Base-by-base conservation (phyloP, 1,284 basidiomycete genomes). In the Rhodotorula sp. region DNA sequence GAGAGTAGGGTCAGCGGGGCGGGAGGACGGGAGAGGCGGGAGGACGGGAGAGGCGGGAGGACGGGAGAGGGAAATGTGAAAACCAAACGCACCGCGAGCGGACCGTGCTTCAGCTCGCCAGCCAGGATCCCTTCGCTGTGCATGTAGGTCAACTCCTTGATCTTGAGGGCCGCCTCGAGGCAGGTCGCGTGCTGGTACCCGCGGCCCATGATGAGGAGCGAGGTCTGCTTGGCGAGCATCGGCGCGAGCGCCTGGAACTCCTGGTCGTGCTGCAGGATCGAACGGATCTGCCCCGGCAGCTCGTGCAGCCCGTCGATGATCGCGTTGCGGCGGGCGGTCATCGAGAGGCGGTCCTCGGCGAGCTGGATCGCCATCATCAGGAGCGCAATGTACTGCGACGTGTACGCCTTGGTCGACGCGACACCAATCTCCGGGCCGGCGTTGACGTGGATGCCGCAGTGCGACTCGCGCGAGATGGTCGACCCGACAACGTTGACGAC, bases 381-480 rank as follows among this genome's bases (percentile, higher is more conserved):
- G 66, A 99, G 87, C 6, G 96, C 97, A 78, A 99, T 95, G 86
- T 98, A 99, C 84, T 99, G 96, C 63, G 95, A 98, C 5, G 96
- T 99, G 85, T 99, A 99, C 6, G 97, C 97, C 89, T 99, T 99
- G 76, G 97, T 99, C n/a, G 95, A 98, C 12, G 97, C 97, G 74
- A 99, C 97, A 87, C 97, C 96, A 75, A 99, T 96, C 85, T 99
- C 96, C 73, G 96, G 96, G 57, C 96, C 96, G 79, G 97, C 96
- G 81, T 99, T 99, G 85, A 99, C 99, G 85, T 99, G 96, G 69
- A 99, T 90, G 91, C 97, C 97, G 79, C 94, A 97, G 86, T 99
- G 97, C 27, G 95, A 69, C 64, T 75, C 75, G 61, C 66, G 70
- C 50, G 70, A 44, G 80, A 99, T 90, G 29, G 96, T 98, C 56